These are phyloP conservation scores for Metschnikowia kofuensis DNA, from an alignment of 805 yeast genomes.

Conservation along the genomic window DNA sequence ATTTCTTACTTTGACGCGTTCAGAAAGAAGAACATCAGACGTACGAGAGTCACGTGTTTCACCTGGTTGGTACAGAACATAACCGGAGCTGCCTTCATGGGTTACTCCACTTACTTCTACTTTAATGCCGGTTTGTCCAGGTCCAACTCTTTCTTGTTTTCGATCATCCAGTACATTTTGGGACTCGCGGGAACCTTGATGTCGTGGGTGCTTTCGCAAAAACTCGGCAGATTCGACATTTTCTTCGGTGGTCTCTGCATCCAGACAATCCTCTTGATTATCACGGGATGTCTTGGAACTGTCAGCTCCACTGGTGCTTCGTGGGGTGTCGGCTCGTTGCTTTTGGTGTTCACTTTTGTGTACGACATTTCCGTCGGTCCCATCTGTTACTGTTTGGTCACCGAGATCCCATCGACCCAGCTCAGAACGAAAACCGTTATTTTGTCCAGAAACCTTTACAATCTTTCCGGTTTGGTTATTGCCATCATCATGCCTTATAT, in stretches of 20 bases:
- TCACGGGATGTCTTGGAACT: slow-evolving; percentile 43
- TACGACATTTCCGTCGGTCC: slow-evolving; percentile 29
- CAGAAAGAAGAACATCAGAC: slow-evolving; percentile 44
- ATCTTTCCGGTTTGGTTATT: slow-evolving; percentile 30
- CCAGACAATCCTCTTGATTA: slow-evolving; percentile 34
- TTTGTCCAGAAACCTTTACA: slow-evolving; percentile 39
- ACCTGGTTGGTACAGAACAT: slow-evolving; percentile 46
- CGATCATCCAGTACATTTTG: slow-evolving; percentile 43
- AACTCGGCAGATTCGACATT: slow-evolving; percentile 40
- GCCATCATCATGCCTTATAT: slow-evolving; percentile 37
- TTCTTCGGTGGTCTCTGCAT: slow-evolving; percentile 37
- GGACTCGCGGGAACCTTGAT: slow-evolving; percentile 44
- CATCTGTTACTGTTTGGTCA: slow-evolving; percentile 37
- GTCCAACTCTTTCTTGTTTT: slow-evolving; percentile 43
- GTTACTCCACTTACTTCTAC: slow-evolving; percentile 51
- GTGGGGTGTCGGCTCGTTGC: slow-evolving; percentile 48
- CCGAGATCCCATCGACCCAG: slow-evolving; percentile 35
- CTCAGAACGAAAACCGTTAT: slow-evolving; percentile 37
- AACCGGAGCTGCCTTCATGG: slow-evolving; percentile 46
- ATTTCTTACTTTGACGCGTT: slow-evolving; percentile 43
- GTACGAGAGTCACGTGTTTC: slow-evolving; percentile 48
- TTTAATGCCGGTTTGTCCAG: slow-evolving; percentile 47
- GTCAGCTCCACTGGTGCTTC: slow-evolving; percentile 22
- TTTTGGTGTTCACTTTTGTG: slow-evolving; percentile 44
- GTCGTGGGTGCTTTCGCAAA: slow-evolving; percentile 43